Evolutionary conservation across 2,329 filamentous ascomycete species (phyloP).

Genomic region (Lomentospora prolificans): DNA sequence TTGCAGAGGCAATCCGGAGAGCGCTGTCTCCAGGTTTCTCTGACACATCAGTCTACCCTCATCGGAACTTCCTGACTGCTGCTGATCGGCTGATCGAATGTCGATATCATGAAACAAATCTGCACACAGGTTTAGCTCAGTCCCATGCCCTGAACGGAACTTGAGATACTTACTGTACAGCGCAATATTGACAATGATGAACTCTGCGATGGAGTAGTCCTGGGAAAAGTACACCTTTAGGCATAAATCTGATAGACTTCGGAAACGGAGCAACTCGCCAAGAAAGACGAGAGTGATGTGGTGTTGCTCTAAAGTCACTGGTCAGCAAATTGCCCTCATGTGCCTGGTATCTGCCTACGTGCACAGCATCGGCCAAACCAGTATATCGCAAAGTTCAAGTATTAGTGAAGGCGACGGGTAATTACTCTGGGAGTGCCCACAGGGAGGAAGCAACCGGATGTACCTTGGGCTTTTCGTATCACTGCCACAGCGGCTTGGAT

Average conservation of each 20-base stretch:
- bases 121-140: not conserved
- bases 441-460: not conserved
- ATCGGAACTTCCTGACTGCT: conserved; percentile 15
- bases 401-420: not conserved
- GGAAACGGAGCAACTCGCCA: not conserved
- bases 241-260: conserved; percentile 18
- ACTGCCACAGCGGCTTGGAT: conserved; percentile 10
- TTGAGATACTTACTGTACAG: conserved; percentile 19
- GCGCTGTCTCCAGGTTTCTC: conserved; percentile 21
- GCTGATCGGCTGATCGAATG: not conserved
- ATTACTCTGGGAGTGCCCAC: not conserved
- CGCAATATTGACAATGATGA: conserved; percentile 22
- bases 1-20: conserved; percentile 21
- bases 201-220: conserved; percentile 21
- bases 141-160: conserved; percentile 12
- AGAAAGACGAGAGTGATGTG: not conserved
- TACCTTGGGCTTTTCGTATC: conserved; percentile 11
- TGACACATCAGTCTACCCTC: conserved; percentile 16
- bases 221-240: conserved; percentile 23
- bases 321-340: not conserved
- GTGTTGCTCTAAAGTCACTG: not conserved
- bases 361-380: not conserved
- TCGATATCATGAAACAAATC: not conserved
- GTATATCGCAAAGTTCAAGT: not conserved
- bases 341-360: not conserved